Evolutionary conservation across 192 early-diverging fungal genomes (phyloP).

Genomic region (Physocladia obscura): DNA sequence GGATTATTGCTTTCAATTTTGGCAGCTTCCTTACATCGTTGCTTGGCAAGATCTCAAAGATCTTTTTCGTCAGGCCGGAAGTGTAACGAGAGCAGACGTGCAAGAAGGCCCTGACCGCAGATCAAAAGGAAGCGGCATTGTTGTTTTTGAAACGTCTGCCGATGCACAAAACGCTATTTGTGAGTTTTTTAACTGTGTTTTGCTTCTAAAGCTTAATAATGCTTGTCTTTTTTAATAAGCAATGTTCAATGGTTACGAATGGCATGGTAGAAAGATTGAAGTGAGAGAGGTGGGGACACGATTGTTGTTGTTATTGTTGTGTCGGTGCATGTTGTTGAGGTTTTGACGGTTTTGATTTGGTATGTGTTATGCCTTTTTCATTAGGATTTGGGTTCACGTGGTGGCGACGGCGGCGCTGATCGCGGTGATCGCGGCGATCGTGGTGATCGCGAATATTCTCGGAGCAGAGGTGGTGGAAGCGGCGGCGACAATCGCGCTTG

Average conservation of each 20-base stretch:
- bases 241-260: slow-evolving; percentile 77
- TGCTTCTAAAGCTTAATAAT: neutral
- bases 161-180: slow-evolving; percentile 74
- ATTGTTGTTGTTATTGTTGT: slow-evolving; percentile 1
- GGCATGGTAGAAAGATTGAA: slow-evolving; percentile 73
- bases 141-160: slow-evolving; percentile 65
- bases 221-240: slow-evolving; percentile 48
- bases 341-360: neutral
- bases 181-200: slow-evolving; percentile 44
- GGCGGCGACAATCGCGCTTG: slow-evolving; percentile 10
- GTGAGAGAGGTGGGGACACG: slow-evolving; percentile 68
- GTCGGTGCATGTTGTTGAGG: neutral
- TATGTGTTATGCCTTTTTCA: neutral
- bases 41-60: slow-evolving; percentile 89
- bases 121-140: slow-evolving; percentile 72
- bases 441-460: neutral
- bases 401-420: slow-evolving; percentile 9
- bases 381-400: slow-evolving; percentile 5
- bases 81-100: slow-evolving; percentile 71
- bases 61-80: slow-evolving; percentile 73
- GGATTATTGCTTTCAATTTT: neutral
- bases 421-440: slow-evolving; percentile 2
- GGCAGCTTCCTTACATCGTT: slow-evolving; percentile 72
- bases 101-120: slow-evolving; percentile 57
- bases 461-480: neutral